A percentile compares a stretch with the other conserved stretches of the same genome.
phyloP scores from a whole-genome alignment of 2,329 filamentous ascomycete species.

The Pyricularia grisea region DNA sequence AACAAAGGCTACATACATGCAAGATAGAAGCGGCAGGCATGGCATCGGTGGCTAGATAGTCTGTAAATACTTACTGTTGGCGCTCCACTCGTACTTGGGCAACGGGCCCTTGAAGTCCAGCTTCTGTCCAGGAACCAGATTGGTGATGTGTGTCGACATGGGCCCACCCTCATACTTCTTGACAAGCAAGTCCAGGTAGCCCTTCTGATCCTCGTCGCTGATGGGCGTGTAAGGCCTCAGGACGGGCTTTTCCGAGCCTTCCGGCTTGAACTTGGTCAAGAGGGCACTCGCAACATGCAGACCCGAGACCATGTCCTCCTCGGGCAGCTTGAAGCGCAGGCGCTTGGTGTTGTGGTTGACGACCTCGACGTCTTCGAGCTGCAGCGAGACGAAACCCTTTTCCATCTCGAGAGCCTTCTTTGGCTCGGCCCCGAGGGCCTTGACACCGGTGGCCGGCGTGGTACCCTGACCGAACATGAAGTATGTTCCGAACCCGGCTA shows the following conservation, averaged over 20 bases:
- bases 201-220: constrained; percentile 73
- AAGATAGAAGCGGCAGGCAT: neutral
- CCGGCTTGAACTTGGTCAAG: constrained; percentile 83
- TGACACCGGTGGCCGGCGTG: constrained; percentile 29
- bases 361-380: constrained; percentile 66
- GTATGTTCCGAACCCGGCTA: constrained; percentile 49
- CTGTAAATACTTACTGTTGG: constrained; percentile 48
- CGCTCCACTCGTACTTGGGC: constrained; percentile 80
- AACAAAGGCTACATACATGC: neutral
- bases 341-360: constrained; percentile 95
- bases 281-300: constrained; percentile 76
- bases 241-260: constrained; percentile 74
- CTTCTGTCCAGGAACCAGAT: constrained; percentile 69
- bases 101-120: constrained; percentile 93
- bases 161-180: constrained; percentile 86
- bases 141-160: constrained; percentile 86
- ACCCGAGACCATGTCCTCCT: constrained; percentile 76
- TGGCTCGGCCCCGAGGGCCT: constrained; percentile 43
- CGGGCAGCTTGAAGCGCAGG: constrained; percentile 78
- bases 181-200: constrained; percentile 79
- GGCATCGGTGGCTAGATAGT: neutral
- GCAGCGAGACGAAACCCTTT: constrained; percentile 78
- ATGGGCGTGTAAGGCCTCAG: constrained; percentile 89
- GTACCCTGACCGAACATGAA: constrained; percentile 38
- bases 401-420: constrained; percentile 64